Evolutionary conservation across 108 stramenopile species (phyloP), one percentile per base, ranked within the genome.

Genomic region (Pseudonitzschia delicatissima): DNA sequence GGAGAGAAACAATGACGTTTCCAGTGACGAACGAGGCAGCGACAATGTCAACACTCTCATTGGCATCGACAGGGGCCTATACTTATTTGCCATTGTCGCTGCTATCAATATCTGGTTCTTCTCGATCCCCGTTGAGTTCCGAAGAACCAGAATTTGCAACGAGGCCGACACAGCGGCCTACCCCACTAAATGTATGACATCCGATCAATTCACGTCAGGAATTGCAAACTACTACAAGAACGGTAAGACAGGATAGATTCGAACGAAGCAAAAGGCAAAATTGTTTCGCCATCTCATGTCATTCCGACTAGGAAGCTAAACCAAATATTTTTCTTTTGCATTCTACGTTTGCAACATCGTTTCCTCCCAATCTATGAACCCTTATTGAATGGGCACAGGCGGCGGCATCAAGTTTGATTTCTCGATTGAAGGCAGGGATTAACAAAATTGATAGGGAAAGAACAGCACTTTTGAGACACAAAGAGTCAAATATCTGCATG

Each of bases 371-470:
- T 42, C 40, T 42, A 42, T 15, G 15, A 42, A 42, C 11, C 40
- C 11, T 42, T 15, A 42, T 15, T 42, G 1, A 42, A 42, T 0
- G 13, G 15, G 15, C 40, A 42, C 13, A 61, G 60, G 60, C 13
- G 80, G 80, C 15, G 80, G 80, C 2, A 51, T 81, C 23, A 62
- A 77, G 6, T 81, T 67, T 36, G 76, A 81, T 66, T 81, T 81
- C 42, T 74, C 72, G 12, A 64, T 81, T 25, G 80, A 77, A 61
- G 60, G 60, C 20, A 61, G 27, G 40, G 60, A 61, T 8, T 61
- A 36, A 42, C 11, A 51, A 51, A n/a, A 0, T 13, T 40, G 15
- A 40, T 40, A 0, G n/a, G n/a, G n/a, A n/a, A n/a, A n/a, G n/a
- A n/a, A n/a, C n/a, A n/a, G n/a, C n/a, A n/a, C n/a, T n/a, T n/a